A percentile compares a stretch with the other conserved stretches of the same genome.
phyloP scores from a whole-genome alignment of 1,284 basidiomycete genomes.

The Fistulinella cinereoalba region DNA sequence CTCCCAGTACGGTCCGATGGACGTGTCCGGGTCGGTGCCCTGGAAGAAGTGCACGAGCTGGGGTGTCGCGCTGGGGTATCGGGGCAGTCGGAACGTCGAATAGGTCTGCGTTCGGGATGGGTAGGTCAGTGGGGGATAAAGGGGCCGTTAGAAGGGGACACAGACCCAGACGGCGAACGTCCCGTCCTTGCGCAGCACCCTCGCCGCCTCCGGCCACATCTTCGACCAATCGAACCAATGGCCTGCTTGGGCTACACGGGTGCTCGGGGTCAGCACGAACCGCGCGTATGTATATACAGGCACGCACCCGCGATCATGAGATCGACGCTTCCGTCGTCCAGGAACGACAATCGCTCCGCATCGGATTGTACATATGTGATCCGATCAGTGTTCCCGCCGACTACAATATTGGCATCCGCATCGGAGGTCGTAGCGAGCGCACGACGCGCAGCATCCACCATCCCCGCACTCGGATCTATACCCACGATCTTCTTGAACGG shows the following conservation, averaged over 20 bases:
- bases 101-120: conserved; percentile 47
- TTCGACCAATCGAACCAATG: conserved; percentile 85
- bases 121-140: too few species aligned
- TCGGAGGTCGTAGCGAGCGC: conserved; percentile 29
- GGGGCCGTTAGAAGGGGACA: too few species aligned
- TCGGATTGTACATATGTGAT: conserved; percentile 49
- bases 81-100: conserved; percentile 70
- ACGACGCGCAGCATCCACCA: conserved; percentile 64
- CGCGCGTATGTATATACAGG: too few species aligned
- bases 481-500: conserved; percentile 66
- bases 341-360: conserved; percentile 56
- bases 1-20: conserved; percentile 75
- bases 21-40: conserved; percentile 50
- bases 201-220: conserved; percentile 68
- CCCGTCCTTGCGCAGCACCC: conserved; percentile 65
- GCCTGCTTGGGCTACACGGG: conserved; percentile 67
- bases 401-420: too few species aligned
- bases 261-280: not conserved
- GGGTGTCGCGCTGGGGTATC: conserved; percentile 54
- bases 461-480: conserved; percentile 70
- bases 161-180: conserved; percentile 77
- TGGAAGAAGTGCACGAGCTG: conserved; percentile 63
- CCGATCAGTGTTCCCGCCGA: conserved; percentile 11
- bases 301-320: conserved; percentile 74
- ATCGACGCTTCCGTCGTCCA: conserved; percentile 63